phyloP scores from a whole-genome alignment of 2,329 filamentous ascomycete genomes.

The Nemania diffusa region DNA sequence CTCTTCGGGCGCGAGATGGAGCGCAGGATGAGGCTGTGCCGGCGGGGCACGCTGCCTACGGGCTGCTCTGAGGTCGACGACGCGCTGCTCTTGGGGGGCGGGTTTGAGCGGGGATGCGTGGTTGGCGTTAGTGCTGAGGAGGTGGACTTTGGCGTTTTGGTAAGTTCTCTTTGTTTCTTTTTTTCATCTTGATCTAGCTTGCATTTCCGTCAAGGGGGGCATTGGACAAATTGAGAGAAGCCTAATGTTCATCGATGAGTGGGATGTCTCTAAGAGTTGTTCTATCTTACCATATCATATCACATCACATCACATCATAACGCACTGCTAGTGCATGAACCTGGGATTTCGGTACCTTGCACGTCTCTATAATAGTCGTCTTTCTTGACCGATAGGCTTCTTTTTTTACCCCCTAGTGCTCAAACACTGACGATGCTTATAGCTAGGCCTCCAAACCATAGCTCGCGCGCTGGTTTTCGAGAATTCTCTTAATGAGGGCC shows the following conservation, averaged over 20 bases:
- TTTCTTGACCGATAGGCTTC: no score
- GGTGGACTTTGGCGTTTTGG: conserved; percentile 59
- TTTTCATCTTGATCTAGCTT: conserved; percentile 8
- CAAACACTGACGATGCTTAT: conserved; percentile 6
- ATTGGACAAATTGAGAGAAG: no score
- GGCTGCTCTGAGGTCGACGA: conserved; percentile 63
- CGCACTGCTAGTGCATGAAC: no score
- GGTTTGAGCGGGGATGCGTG: conserved; percentile 62
- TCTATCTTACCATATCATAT: no score
- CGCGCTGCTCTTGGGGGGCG: conserved; percentile 56
- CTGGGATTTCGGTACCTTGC: no score
- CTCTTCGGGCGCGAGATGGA: conserved; percentile 54
- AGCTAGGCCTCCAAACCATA: conserved; percentile 61
- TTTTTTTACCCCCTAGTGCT: no score
- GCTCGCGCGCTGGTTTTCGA: conserved; percentile 52
- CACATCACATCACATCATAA: no score
- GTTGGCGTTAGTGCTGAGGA: conserved; percentile 66
- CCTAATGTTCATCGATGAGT: no score
- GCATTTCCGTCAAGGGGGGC: no score
- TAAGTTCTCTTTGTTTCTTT: conserved; percentile 50
- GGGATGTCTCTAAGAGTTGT: no score
- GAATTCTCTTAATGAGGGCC: conserved; percentile 14
- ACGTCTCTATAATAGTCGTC: no score
- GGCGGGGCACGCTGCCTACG: conserved; percentile 50
- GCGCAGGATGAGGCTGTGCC: conserved; percentile 48